Percentiles rank a stretch among this genome's conserved stretches.
phyloP scores from a whole-genome alignment of 768 basidiomycete genomes.

The Tricholoma terreum region DNA sequence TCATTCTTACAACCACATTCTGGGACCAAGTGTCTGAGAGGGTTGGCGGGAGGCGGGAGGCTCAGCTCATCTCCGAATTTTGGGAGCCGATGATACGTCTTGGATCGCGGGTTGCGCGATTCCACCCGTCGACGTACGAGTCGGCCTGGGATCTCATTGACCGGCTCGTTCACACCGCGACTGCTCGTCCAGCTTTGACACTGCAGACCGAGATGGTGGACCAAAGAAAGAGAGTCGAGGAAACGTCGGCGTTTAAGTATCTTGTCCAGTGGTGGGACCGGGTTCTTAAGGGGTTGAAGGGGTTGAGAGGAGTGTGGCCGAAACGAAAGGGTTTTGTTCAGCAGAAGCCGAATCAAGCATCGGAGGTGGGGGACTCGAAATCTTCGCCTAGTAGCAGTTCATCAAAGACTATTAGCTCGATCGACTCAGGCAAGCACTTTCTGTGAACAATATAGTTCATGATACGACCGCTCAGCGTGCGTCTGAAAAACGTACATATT shows the following conservation, averaged over 20 bases:
- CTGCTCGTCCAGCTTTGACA: not conserved
- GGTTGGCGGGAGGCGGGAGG: not conserved
- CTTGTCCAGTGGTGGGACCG: not conserved
- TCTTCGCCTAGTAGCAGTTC: too few species aligned
- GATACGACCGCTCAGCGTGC: too few species aligned
- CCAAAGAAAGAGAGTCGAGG: not conserved
- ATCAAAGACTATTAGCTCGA: too few species aligned
- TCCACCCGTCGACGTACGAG: not conserved
- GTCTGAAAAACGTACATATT: too few species aligned
- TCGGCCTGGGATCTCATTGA: not conserved
- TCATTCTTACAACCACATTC: not conserved
- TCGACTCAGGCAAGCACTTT: too few species aligned
- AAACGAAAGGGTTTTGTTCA: not conserved
- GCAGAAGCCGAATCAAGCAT: not conserved
- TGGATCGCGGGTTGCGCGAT: not conserved
- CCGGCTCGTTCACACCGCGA: not conserved
- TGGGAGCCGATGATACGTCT: not conserved
- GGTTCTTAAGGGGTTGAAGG: not conserved
- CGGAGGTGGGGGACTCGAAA: not conserved
- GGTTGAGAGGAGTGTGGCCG: not conserved
- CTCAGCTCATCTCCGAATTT: not conserved
- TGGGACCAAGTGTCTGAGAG: not conserved
- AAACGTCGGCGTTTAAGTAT: not conserved
- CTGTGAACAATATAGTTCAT: too few species aligned
- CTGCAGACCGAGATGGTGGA: not conserved